Base-by-base conservation (phyloP, 2,329 filamentous ascomycete species). In the Xylariomycetidae sp. region DNA sequence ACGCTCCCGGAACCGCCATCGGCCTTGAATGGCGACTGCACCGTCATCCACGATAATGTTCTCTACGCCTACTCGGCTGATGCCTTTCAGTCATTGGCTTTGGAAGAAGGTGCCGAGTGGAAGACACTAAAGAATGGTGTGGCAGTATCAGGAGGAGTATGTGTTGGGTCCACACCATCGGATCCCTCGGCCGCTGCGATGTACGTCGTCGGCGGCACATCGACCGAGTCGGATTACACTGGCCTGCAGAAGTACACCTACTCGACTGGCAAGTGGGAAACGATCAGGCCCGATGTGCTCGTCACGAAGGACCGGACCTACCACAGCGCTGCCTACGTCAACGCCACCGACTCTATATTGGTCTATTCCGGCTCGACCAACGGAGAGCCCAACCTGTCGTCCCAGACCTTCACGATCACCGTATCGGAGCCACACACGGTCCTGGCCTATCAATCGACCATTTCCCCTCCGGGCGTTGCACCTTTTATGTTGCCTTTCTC, bases 1-100 rank as follows among this genome's bases (percentile, higher is more conserved):
- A 66, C 78, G 53, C 68, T 82, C 36, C 86, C 87, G 30, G 64
- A 77, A 52, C 87, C 88, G 32, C 65, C 74, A 33, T 71, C 78
- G 54, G 67, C 80, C 42, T 65, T 95, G 56, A 74, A 79, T 58
- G 78, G 81, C 60, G 79, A 85, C 52, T 96, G 90, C 63, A 87
- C 88, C 37, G 76, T 83, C 52, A 73, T 95, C 41, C 70, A 85
- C 65, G 70, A 88, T 54, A 80, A 88, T 58, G 87, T 79, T 10
- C 76, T 96, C 33, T 96, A 93, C 64, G 79, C 84, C 28, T 94
- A 86, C 58, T 85, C 86, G 5, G 63, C 77, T 7, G 63, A 75
- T 29, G 84, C 78, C 18, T 89, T 96, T 49, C 76, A 88, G 56
- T 82, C 83, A 7, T 61, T 96, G 44, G 60, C 70, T 10, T 63